Percentiles rank a stretch among this genome's conserved stretches.
Evolutionary conservation across 371 early-diverging fungal species (phyloP).

Genomic region (Syncephalastrum racemosum): DNA sequence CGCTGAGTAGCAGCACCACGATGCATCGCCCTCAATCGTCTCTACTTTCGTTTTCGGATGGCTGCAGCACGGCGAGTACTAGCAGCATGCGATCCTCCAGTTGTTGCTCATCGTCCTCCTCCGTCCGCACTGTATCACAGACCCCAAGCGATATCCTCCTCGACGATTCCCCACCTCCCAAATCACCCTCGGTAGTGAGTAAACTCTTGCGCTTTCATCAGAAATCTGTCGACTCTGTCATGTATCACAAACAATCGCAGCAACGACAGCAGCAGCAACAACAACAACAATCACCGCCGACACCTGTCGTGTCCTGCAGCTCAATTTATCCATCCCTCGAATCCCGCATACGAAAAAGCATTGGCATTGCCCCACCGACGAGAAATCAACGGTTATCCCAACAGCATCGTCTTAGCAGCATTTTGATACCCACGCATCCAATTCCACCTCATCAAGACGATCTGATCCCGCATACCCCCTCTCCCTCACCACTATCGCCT

Average conservation of each 20-base stretch:
- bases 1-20: background rate
- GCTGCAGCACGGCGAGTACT: background rate
- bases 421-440: too few species aligned
- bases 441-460: too few species aligned
- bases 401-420: too few species aligned
- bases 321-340: slow-evolving; percentile 6
- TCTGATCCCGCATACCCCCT: too few species aligned
- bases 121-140: slow-evolving; percentile 9
- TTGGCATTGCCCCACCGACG: too few species aligned
- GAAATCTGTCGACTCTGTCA: slow-evolving; percentile 1
- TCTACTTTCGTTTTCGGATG: background rate
- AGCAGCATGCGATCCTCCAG: slow-evolving; percentile 2
- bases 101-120: slow-evolving; percentile 7
- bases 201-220: slow-evolving; percentile 1
- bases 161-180: too few species aligned
- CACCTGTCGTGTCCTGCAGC: slow-evolving; percentile 11
- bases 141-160: background rate
- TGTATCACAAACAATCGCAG: background rate
- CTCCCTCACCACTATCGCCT: background rate
- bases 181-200: too few species aligned
- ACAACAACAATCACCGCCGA: slow-evolving; percentile 2
- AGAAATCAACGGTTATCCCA: too few species aligned
- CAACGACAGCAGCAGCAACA: slow-evolving; percentile 1
- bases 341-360: too few species aligned
- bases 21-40: slow-evolving; percentile 5